Evolutionary conservation across 2,329 filamentous ascomycete genomes (phyloP).

Genomic region (Pseudogymnoascus sp.): DNA sequence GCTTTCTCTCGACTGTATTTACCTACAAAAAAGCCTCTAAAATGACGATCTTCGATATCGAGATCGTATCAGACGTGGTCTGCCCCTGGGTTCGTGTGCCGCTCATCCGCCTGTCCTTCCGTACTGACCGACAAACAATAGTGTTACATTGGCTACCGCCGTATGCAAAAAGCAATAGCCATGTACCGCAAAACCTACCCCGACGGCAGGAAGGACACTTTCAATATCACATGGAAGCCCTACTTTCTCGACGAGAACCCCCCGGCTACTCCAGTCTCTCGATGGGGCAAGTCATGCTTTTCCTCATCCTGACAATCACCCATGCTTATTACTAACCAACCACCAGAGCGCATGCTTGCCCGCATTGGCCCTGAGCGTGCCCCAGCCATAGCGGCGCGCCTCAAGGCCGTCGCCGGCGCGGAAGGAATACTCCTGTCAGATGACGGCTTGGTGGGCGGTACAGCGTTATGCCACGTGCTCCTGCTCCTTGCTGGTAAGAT

Average conservation of each 20-base stretch:
- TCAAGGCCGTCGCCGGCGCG: not conserved
- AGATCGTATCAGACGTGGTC: conserved; percentile 71
- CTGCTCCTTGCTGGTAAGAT: not conserved
- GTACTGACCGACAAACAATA: not conserved
- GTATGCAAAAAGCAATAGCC: conserved; percentile 63
- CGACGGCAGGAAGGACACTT: conserved; percentile 51
- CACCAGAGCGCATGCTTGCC: not conserved
- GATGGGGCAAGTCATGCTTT: not conserved
- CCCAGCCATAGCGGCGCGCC: not conserved
- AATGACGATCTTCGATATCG: conserved; percentile 71
- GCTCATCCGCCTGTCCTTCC: not conserved
- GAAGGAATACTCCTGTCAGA: not conserved
- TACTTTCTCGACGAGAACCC: conserved; percentile 60
- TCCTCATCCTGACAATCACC: not conserved
- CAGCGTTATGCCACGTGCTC: not conserved
- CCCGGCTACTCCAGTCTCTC: not conserved
- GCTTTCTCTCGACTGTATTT: not conserved
- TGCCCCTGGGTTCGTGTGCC: conserved; percentile 47
- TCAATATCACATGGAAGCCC: conserved; percentile 65
- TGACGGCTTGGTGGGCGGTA: not conserved
- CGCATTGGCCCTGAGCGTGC: not conserved
- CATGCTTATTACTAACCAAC: not conserved
- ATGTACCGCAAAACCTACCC: conserved; percentile 56
- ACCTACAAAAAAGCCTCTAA: conserved; percentile 15
- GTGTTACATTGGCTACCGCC: conserved; percentile 72